Percentiles rank a stretch among this genome's conserved stretches.
Evolutionary conservation across 371 early-diverging fungal species (phyloP).

Genomic region (Lichtheimia ornata): DNA sequence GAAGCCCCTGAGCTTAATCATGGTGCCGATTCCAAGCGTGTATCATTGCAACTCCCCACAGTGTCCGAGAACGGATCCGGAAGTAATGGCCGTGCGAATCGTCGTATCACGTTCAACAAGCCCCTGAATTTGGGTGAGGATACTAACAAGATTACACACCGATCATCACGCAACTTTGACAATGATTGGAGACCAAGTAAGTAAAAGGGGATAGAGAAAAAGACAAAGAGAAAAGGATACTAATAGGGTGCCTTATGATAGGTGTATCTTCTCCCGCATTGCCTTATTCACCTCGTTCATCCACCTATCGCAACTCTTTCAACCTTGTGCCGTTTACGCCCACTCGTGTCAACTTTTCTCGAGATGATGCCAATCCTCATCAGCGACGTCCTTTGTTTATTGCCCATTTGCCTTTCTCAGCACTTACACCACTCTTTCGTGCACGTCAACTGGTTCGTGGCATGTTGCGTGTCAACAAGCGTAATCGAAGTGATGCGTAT

Average conservation of each 20-base stretch:
- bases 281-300: conserved; percentile 9
- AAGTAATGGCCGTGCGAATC: conserved; percentile 8
- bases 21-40: conserved; percentile 17
- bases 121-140: conserved; percentile 25
- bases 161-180: conserved; percentile 38
- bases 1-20: conserved; percentile 24
- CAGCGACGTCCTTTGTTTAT: conserved; percentile 55
- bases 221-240: too few relatives aligned
- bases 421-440: conserved; percentile 48
- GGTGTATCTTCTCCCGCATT: background rate
- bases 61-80: conserved; percentile 23
- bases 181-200: conserved; percentile 37
- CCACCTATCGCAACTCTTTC: conserved; percentile 22
- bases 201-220: background rate
- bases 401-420: conserved; percentile 58
- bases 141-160: conserved; percentile 11
- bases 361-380: conserved; percentile 46
- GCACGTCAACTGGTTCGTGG: conserved; percentile 60
- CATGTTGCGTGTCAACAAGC: conserved; percentile 79
- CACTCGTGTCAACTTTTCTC: conserved; percentile 37
- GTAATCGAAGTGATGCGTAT: conserved; percentile 81
- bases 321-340: conserved; percentile 48
- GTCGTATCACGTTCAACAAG: conserved; percentile 33
- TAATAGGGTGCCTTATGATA: background rate
- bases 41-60: conserved; percentile 29